Base-by-base conservation (phyloP, 2,329 filamentous ascomycete genomes). In the Fusarium sp. region DNA sequence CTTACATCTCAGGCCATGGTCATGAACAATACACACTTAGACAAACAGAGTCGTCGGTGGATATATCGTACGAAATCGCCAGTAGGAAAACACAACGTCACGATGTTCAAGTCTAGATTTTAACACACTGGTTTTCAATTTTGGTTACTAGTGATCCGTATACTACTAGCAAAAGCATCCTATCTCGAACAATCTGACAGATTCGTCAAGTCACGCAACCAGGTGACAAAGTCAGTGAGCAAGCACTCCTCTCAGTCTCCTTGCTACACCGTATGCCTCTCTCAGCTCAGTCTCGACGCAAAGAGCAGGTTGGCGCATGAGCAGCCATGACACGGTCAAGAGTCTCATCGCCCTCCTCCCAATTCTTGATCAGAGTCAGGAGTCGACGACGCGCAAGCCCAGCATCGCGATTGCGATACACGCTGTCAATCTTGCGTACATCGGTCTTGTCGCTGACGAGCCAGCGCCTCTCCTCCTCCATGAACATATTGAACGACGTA, bases 361-460 rank as follows among this genome's bases (percentile, higher is more conserved):
- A 82, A 38, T 76, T 70, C 53, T 81, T 81, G 20, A 77, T 71
- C 56, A 81, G 68, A 28, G 71, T 75, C 71, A 78, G 62, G 34
- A 78, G 58, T 17, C 75, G 74, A 2, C 77, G 71, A n/a, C 78
- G 73, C 8, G 77, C 77, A 47, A 76, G 65, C 6, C 77, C 77
- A 12, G 77, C 77, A 55, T 82, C 79, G 11, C 78, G 74, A 51
- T 81, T 82, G 14, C 80, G 77, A 56, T 82, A 82, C 34, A 81
- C 79, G 17, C 78, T 81, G 62, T 82, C 80, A 46, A 82, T 81
- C 58, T 80, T 78, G 39, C 80, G 73, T 19, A 82, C 78, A 54
- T 80, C 79, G 8, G 58, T 56, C 28, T 73, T 75, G 65, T 83
- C 78, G 56, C 74, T 81, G 40, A 78, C 67, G 10, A 83, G 70